Percentiles rank a stretch among this genome's conserved stretches.
Evolutionary conservation across 768 basidiomycete species (phyloP).

Genomic region (Serpula lacrymans): DNA sequence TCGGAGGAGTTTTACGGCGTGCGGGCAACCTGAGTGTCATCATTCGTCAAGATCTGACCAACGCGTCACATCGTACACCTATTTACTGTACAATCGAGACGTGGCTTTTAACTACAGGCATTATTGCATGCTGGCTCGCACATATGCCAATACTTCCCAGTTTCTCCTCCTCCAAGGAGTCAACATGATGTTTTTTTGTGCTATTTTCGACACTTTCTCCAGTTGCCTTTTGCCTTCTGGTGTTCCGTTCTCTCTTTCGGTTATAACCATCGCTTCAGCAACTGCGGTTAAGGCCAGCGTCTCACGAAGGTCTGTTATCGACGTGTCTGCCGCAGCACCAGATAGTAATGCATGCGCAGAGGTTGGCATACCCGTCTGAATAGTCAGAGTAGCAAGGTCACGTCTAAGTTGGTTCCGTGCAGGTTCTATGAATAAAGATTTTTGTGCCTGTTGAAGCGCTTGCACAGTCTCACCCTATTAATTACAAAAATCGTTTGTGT

Average conservation of each 20-base stretch:
- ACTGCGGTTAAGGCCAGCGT: conserved; percentile 52
- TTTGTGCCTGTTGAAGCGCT: conserved; percentile 54
- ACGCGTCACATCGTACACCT: no score
- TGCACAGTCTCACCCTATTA: conserved; percentile 44
- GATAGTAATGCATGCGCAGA: conserved; percentile 48
- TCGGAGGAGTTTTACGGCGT: no score
- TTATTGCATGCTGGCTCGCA: no score
- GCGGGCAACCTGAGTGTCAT: no score
- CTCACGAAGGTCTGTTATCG: conserved; percentile 34
- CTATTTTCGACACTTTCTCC: conserved; percentile 36
- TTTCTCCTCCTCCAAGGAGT: conserved; percentile 40
- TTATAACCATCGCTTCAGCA: no score
- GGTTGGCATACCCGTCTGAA: conserved; percentile 43
- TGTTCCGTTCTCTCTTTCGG: conserved; percentile 10
- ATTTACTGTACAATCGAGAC: no score
- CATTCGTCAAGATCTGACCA: no score
- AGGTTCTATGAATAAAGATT: conserved; percentile 57
- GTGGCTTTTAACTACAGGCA: no score
- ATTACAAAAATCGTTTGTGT: background rate
- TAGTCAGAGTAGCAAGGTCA: conserved; percentile 50
- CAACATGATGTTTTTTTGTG: conserved; percentile 65
- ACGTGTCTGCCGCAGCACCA: conserved; percentile 24
- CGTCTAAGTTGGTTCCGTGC: conserved; percentile 44
- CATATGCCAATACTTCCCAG: conserved; percentile 63
- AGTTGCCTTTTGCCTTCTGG: conserved; percentile 15